Conservation (phyloP, 148 eudicot genomes). For the Drosera capensis region DNA sequence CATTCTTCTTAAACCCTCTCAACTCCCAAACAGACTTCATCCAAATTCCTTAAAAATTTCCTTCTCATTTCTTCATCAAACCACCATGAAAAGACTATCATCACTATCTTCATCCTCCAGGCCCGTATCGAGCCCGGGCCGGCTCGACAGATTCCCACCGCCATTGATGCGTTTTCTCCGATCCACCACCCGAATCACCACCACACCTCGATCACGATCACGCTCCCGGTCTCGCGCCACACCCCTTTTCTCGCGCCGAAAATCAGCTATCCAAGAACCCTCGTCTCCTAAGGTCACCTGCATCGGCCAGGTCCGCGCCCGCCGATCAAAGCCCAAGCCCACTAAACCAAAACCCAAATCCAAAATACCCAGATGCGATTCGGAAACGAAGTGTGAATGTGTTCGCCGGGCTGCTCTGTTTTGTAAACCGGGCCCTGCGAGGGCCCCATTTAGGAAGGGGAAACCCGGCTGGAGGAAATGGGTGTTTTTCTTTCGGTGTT, state of each 20-base stretch:
- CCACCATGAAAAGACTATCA: no score
- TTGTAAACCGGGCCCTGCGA: background rate
- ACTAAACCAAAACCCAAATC: background rate
- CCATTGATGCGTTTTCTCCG: constrained; percentile 57
- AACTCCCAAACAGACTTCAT: no score
- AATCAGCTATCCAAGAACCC: constrained; percentile 35
- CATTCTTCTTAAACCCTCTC: no score
- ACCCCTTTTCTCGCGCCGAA: background rate
- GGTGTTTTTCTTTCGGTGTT: background rate
- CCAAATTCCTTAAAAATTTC: no score
- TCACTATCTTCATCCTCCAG: constrained; percentile 14
- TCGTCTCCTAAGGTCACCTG: constrained; percentile 84
- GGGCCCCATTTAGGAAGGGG: background rate
- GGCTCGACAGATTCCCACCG: constrained; percentile 58
- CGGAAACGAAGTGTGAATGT: no score
- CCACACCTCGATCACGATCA: constrained; percentile 14
- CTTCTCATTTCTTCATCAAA: no score
- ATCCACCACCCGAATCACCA: no score
- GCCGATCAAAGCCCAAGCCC: constrained; percentile 11
- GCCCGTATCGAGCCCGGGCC: constrained; percentile 48
- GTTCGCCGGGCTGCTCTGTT: background rate
- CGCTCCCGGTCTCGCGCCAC: background rate
- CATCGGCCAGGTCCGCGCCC: constrained; percentile 61
- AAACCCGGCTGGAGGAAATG: background rate
- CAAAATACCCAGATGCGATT: no score